These are phyloP conservation scores for Suillus spraguei DNA, from an alignment of 768 basidiomycete genomes.

Conservation along the genomic window DNA sequence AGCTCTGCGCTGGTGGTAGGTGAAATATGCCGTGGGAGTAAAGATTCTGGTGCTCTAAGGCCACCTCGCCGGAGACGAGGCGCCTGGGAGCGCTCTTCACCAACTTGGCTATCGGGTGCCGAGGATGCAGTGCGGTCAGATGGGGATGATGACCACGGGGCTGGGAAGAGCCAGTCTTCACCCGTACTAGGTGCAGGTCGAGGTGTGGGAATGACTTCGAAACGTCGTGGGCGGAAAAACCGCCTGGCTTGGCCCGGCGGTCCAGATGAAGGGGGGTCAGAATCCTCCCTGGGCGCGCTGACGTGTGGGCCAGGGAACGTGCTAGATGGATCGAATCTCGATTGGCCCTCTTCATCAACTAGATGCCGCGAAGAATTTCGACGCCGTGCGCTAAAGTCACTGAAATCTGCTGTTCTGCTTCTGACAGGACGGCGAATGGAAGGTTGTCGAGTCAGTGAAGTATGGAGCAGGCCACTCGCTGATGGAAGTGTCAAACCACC, in stretches of 20 bases:
- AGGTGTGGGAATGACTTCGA: slow-evolving; percentile 38
- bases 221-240: slow-evolving; percentile 55
- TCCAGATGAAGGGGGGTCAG: slow-evolving; percentile 11
- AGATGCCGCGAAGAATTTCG: slow-evolving; percentile 48
- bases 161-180: slow-evolving; percentile 38
- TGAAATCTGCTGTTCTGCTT: slow-evolving; percentile 65
- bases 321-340: slow-evolving; percentile 15
- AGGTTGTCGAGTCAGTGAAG: slow-evolving; percentile 53
- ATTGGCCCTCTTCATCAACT: slow-evolving; percentile 30
- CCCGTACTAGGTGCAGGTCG: slow-evolving; percentile 30
- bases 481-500: slow-evolving; percentile 24
- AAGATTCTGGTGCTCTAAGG: slow-evolving; percentile 62
- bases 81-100: slow-evolving; percentile 37
- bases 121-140: slow-evolving; percentile 21
- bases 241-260: slow-evolving; percentile 41
- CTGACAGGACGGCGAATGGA: slow-evolving; percentile 61
- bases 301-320: slow-evolving; percentile 11
- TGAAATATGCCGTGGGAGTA: slow-evolving; percentile 51
- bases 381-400: slow-evolving; percentile 69
- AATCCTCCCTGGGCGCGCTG: slow-evolving; percentile 6
- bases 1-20: slow-evolving; percentile 24
- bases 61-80: slow-evolving; percentile 72
- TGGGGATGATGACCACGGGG: slow-evolving; percentile 22
- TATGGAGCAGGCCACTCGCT: slow-evolving; percentile 26
- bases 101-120: slow-evolving; percentile 31